Percentiles rank a stretch among this genome's conserved stretches.
Evolutionary conservation across 768 basidiomycete species (phyloP).

Genomic region (Dentipellis fragilis): DNA sequence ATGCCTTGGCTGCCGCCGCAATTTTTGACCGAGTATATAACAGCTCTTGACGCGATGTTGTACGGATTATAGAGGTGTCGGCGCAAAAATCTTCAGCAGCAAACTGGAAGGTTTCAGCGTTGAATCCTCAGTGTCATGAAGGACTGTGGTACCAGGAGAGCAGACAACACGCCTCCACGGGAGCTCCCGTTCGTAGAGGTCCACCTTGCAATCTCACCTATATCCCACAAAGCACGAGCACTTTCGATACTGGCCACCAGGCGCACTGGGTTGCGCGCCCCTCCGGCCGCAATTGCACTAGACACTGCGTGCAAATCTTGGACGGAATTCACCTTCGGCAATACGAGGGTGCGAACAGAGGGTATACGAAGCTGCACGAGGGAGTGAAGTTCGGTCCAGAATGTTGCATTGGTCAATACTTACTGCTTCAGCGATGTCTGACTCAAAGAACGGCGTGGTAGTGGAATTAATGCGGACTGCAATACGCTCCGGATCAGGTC

Average conservation of each 20-base stretch:
- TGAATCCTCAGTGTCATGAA: not conserved
- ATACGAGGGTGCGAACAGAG: conserved; percentile 54
- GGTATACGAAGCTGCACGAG: conserved; percentile 32
- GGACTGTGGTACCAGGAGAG: conserved; percentile 41
- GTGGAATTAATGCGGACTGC: conserved; percentile 67
- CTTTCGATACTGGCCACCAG: conserved; percentile 84
- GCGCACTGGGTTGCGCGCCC: conserved; percentile 28
- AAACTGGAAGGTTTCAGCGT: conserved; percentile 41
- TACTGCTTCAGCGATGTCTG: conserved; percentile 56
- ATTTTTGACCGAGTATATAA: conserved; percentile 78
- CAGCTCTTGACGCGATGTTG: conserved; percentile 64
- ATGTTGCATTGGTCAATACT: conserved; percentile 9
- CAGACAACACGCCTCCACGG: conserved; percentile 45
- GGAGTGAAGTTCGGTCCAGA: not conserved
- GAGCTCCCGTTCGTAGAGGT: conserved; percentile 33
- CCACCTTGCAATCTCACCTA: conserved; percentile 67
- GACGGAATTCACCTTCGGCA: conserved; percentile 76
- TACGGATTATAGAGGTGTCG: conserved; percentile 74
- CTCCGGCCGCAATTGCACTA: conserved; percentile 27
- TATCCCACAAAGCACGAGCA: conserved; percentile 56
- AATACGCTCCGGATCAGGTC: conserved; percentile 40
- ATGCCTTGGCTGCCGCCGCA: conserved; percentile 75
- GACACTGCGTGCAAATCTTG: conserved; percentile 58
- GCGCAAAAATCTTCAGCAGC: conserved; percentile 96
- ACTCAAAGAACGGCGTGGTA: conserved; percentile 51